A percentile compares a stretch with the other conserved stretches of the same genome.
These are phyloP conservation scores for Teratosphaeria zuluensis DNA, from an alignment of 2,329 filamentous ascomycete genomes.

Conservation along the genomic window DNA sequence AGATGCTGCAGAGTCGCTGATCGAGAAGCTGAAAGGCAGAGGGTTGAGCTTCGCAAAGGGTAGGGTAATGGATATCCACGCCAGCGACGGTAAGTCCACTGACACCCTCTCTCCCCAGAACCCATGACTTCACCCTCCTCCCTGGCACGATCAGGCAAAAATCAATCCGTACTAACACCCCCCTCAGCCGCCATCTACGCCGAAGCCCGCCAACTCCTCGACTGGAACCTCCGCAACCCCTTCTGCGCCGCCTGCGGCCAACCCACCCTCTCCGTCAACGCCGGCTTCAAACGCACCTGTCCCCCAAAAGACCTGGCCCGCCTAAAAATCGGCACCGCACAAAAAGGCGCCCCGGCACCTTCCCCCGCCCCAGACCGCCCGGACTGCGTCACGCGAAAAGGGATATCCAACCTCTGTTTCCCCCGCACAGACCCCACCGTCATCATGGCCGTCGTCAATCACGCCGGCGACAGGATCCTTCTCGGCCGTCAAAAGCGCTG, in stretches of 20 bases:
- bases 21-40: slow-evolving; percentile 48
- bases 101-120: not conserved
- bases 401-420: slow-evolving; percentile 84
- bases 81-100: slow-evolving; percentile 47
- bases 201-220: slow-evolving; percentile 75
- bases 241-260: slow-evolving; percentile 87
- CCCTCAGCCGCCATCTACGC: slow-evolving; percentile 76
- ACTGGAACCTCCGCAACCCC: slow-evolving; percentile 89
- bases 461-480: slow-evolving; percentile 66
- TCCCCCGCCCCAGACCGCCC: slow-evolving; percentile 44
- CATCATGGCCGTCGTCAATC: slow-evolving; percentile 84
- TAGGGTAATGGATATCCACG: slow-evolving; percentile 51
- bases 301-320: slow-evolving; percentile 56
- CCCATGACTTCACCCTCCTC: slow-evolving; percentile 1
- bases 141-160: not conserved
- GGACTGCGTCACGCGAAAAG: slow-evolving; percentile 71
- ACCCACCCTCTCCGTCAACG: slow-evolving; percentile 67
- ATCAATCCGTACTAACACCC: not conserved
- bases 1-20: slow-evolving; percentile 52
- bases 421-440: slow-evolving; percentile 89
- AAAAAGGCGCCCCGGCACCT: slow-evolving; percentile 1
- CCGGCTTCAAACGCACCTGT: slow-evolving; percentile 71
- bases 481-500: slow-evolving; percentile 79
- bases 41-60: slow-evolving; percentile 60
- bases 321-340: slow-evolving; percentile 1